phyloP scores from a whole-genome alignment of 169 alveolate species.

The Eimeria maxima region DNA sequence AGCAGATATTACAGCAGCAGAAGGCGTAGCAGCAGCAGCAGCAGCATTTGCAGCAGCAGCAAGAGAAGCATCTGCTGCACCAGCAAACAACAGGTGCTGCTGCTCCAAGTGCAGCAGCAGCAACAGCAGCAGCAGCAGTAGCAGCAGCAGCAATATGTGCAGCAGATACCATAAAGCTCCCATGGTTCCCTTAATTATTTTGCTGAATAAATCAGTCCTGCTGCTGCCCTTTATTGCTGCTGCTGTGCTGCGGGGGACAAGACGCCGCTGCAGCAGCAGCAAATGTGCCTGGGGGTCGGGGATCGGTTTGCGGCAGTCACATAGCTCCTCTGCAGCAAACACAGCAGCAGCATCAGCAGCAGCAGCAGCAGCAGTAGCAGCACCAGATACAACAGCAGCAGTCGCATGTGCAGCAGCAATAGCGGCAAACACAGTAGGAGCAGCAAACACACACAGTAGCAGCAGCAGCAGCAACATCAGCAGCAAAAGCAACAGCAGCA shows the following conservation, averaged over 20 bases:
- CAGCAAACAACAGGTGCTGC: too few species aligned
- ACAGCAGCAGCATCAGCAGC: conserved; percentile 19
- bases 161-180: neutral
- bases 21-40: too few species aligned
- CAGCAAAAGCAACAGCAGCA: conserved; percentile 18
- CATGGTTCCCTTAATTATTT: neutral
- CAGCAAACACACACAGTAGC: neutral
- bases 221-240: neutral
- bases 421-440: neutral
- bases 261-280: conserved; percentile 32
- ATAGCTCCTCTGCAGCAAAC: conserved; percentile 33
- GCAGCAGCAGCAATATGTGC: too few species aligned
- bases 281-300: conserved; percentile 33
- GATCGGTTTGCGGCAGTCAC: conserved; percentile 66
- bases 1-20: too few species aligned
- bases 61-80: too few species aligned
- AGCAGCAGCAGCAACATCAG: neutral
- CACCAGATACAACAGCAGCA: conserved; percentile 1
- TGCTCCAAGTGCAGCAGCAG: too few species aligned
- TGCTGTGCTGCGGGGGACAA: conserved; percentile 20
- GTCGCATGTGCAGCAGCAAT: neutral
- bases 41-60: too few species aligned
- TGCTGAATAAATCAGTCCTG: neutral
- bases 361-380: conserved; percentile 25
- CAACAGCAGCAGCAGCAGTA: too few species aligned